A percentile compares a stretch with the other conserved stretches of the same genome.
phyloP scores from a whole-genome alignment of 257 asterid genomes.

The Gynochthodes officinalis region DNA sequence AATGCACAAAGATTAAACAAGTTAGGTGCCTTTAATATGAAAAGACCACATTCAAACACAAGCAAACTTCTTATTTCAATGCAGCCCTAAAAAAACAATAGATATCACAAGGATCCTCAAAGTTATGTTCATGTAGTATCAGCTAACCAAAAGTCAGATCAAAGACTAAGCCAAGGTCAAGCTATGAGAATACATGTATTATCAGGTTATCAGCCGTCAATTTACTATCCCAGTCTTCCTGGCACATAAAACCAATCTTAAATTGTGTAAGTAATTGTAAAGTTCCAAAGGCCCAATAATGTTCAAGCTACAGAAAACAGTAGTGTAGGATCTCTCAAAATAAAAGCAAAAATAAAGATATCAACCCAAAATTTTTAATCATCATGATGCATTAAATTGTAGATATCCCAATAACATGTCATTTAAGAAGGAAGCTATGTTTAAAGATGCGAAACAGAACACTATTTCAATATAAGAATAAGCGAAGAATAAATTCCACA shows the following conservation, averaged over 20 bases:
- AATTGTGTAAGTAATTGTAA: not conserved
- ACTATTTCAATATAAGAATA: not conserved
- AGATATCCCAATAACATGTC: not conserved
- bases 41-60: constrained; percentile 4
- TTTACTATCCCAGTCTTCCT: not conserved
- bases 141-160: not conserved
- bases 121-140: not conserved
- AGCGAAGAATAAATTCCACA: not conserved
- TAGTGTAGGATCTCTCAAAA: not conserved
- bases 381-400: not conserved
- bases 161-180: not conserved
- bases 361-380: not conserved
- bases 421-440: not conserved
- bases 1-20: constrained; percentile 8
- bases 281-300: not conserved
- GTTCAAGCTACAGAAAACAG: not conserved
- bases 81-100: not conserved
- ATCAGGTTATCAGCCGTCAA: not conserved
- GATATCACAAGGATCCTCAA: not conserved
- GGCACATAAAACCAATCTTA: not conserved
- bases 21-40: constrained; percentile 22
- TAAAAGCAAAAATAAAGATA: not conserved
- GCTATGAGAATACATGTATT: not conserved
- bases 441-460: not conserved
- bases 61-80: not conserved